Base-by-base conservation (phyloP, 768 basidiomycete genomes). In the Arthromyces matolae region DNA sequence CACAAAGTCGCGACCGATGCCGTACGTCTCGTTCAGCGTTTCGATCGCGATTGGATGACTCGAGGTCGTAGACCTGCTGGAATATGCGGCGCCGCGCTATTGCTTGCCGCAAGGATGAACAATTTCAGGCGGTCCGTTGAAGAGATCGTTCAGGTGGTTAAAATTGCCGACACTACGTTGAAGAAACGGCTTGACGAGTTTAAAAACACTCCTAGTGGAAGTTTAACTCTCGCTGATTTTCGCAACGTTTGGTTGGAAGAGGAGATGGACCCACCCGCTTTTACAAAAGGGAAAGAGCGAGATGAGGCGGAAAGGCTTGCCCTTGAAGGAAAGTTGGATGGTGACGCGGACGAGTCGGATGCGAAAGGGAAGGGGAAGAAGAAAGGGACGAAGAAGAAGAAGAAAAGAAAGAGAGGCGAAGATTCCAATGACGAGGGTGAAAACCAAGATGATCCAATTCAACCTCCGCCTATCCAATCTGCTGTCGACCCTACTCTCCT, bases 121-220 rank as follows among this genome's bases (percentile, higher is more conserved):
- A 96, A 96, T 65, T 98, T 95, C 61, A 75, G 94, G 34, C 75
- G 96, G 37, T 90, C 86, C 20, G 77, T 97, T 9, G 89, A 94
- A 61, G 96, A 99, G 66, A 89, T 99, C 38, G 93, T 97, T 16
- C 96, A 99, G 62, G 93, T 99, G 13, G 96, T 98, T 55, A 99
- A 98, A 70, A 96, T 97, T 55, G 92, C 93, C n/a, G 93, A 97
- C 60, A 85, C 84, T 9, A 99, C 96, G 3, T 68, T 99, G 34
- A 84, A 85, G 69, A 97, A 95, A 66, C 81, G 96, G 14, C 71
- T 99, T 13, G 89, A 93, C 20, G 96, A 99, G 69, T 99, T 99
- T 74, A 90, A 85, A 62, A 81, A 80, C 56, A 97, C 93, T 2
- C 84, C 86, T 0, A 91, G 88, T 58, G 93, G 90, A 10, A 75